A percentile compares a stretch with the other conserved stretches of the same genome.
Evolutionary conservation across 495 filamentous ascomycete genomes (phyloP).

Genomic region (Alectoria sarmentosa): DNA sequence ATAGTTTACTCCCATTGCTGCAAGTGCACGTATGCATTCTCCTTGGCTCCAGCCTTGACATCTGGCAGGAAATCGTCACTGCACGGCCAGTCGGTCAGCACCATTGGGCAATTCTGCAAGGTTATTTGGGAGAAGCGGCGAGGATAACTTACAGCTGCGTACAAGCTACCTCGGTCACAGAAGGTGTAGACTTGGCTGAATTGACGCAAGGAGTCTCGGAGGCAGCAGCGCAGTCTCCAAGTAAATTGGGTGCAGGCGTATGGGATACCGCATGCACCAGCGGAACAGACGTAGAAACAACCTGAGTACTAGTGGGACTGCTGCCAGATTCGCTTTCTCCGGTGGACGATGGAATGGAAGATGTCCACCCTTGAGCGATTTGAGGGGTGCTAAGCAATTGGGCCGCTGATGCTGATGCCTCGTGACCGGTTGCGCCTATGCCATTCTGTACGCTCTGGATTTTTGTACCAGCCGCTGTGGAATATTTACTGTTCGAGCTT

Average conservation of each 20-base stretch:
- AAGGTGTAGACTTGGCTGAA: not conserved
- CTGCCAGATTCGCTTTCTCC: not conserved
- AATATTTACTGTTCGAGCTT: not conserved
- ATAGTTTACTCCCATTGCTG: not conserved
- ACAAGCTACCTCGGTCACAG: not conserved
- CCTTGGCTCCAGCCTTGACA: not conserved
- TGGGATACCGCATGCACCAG: not conserved
- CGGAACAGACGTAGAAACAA: not conserved
- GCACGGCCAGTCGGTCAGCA: not conserved
- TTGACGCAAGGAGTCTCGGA: not conserved
- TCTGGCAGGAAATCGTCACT: not conserved
- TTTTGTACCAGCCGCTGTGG: not conserved
- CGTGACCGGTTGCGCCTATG: not conserved
- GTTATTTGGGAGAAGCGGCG: not conserved
- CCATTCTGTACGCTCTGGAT: not conserved
- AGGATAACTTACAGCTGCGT: not conserved
- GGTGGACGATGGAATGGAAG: not conserved
- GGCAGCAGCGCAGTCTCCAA: not conserved
- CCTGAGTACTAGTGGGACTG: not conserved
- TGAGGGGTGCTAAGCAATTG: not conserved
- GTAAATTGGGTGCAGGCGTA: not conserved
- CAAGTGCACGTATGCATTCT: not conserved
- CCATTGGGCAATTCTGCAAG: not conserved
- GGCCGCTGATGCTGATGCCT: not conserved
- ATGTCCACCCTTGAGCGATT: not conserved